Base-by-base conservation (phyloP, 73 alveolate genomes). In the Diophrys appendiculata region DNA sequence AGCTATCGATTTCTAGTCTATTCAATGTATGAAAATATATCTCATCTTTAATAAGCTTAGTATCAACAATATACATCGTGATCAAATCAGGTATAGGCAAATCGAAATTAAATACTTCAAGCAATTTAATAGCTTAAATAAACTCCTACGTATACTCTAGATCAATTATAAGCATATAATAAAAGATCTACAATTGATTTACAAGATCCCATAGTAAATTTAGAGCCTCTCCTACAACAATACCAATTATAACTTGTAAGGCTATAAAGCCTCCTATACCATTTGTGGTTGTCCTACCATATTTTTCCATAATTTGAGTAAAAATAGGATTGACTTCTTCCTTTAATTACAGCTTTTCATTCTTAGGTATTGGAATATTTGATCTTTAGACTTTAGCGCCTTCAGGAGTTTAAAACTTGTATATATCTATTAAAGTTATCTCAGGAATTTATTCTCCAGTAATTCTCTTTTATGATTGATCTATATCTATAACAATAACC, bases 151-250 rank as follows among this genome's bases (percentile, higher is more conserved):
- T 43, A 24, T 26, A 67, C 3, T 67, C 26, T 25, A 67, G 3
- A 31, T 67, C 54, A 67, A 18, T 25, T 29, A 67, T n/a, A 18
- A 67, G 43, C 27, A 29, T 1, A 31, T 67, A 67, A 31, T 25
- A 67, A 3, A 67, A 14, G 23, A 67, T n/a, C 24, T 67, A 31
- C 5, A 67, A 24, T 18, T 43, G 29, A 28, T 67, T 67, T 1
- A 67, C 2, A 3, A 67, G 53, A 25, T 67, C 75, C 75, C 75
- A 67, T 3, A 67, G 11, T 26, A 25, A 67, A 28, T 23, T 25
- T 54, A 67, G 24, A 31, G 31, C 75, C 24, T 31, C 75, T 3
- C 75, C 75, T 18, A 43, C 18, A 11, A 43, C n/a, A 43, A 43
- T 43, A 43, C n/a, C 5, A 11, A 43, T 11, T 5, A 43, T 11